Conservation (phyloP, 2,329 filamentous ascomycete genomes). For the Sphaerulina vaccinii region DNA sequence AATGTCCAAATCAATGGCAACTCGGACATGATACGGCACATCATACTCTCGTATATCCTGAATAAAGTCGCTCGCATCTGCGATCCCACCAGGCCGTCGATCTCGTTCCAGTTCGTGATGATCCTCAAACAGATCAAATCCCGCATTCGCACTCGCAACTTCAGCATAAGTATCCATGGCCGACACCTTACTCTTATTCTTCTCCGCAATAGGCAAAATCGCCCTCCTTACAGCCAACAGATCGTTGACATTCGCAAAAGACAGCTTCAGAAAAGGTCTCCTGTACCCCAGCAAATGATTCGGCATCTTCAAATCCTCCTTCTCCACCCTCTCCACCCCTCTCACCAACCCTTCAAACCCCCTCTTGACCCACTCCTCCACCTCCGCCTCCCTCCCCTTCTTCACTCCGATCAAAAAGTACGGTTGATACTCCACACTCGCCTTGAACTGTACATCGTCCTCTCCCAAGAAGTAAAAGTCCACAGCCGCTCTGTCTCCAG, state of each 20-base stretch:
- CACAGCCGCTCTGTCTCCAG: conserved; percentile 81
- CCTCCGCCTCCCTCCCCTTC: conserved; percentile 82
- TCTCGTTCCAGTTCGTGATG: conserved; percentile 63
- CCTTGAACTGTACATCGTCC: conserved; percentile 87
- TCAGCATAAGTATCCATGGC: conserved; percentile 98
- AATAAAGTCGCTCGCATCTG: conserved; percentile 94
- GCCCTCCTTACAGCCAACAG: conserved; percentile 79
- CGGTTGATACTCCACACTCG: conserved; percentile 91
- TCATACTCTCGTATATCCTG: conserved; percentile 99
- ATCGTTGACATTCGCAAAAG: conserved; percentile 84
- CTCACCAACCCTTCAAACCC: conserved; percentile 81
- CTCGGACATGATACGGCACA: conserved; percentile 97
- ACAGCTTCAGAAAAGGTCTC: conserved; percentile 81
- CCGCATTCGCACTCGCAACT: conserved; percentile 79
- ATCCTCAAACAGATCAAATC: conserved; percentile 95
- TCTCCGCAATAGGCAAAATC: conserved; percentile 87
- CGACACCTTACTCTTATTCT: conserved; percentile 93
- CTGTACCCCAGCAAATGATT: conserved; percentile 93
- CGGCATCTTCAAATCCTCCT: conserved; percentile 78
- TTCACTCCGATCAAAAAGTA: conserved; percentile 93
- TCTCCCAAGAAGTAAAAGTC: conserved; percentile 98
- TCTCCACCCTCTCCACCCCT: conserved; percentile 72
- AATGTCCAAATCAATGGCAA: conserved; percentile 94
- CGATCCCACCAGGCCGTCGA: conserved; percentile 69
- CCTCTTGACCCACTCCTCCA: conserved; percentile 88